Percentiles rank a stretch among this genome's conserved stretches.
Evolutionary conservation across 495 filamentous ascomycete species (phyloP).

Genomic region (Astrothelium macrocarpum): DNA sequence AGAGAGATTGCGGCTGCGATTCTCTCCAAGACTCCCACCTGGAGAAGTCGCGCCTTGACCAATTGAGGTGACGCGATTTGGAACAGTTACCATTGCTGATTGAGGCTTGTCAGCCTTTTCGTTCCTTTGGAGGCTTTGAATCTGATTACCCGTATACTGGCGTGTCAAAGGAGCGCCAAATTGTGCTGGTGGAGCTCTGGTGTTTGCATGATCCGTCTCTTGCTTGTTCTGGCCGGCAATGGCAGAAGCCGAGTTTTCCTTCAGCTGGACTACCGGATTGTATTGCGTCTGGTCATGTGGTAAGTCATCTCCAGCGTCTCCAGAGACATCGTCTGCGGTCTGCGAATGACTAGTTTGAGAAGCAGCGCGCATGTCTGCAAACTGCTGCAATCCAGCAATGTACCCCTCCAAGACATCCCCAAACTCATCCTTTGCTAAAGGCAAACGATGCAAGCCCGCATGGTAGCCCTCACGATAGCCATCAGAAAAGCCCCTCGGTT

Average conservation of each 20-base stretch:
- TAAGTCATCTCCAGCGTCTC: neutral
- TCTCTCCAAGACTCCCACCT: constrained; percentile 2
- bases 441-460: constrained; percentile 23
- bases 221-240: neutral
- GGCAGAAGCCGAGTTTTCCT: neutral
- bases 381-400: constrained; percentile 19
- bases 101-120: constrained; percentile 4
- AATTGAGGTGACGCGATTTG: neutral
- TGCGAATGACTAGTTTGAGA: neutral
- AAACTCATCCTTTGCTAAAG: constrained; percentile 14
- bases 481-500: constrained; percentile 9
- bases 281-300: too few species aligned
- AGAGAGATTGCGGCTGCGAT: constrained; percentile 1
- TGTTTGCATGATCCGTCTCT: neutral
- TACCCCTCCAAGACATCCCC: constrained; percentile 26
- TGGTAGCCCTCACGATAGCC: constrained; percentile 27
- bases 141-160: constrained; percentile 1
- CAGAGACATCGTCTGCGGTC: neutral
- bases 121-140: neutral
- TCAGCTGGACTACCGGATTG: neutral
- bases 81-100: neutral
- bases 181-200: neutral
- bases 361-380: neutral
- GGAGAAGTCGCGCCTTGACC: neutral
- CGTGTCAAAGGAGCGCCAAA: neutral